Evolutionary conservation across 2,329 filamentous ascomycete genomes (phyloP).

Genomic region (Botryotinia narcissicola): DNA sequence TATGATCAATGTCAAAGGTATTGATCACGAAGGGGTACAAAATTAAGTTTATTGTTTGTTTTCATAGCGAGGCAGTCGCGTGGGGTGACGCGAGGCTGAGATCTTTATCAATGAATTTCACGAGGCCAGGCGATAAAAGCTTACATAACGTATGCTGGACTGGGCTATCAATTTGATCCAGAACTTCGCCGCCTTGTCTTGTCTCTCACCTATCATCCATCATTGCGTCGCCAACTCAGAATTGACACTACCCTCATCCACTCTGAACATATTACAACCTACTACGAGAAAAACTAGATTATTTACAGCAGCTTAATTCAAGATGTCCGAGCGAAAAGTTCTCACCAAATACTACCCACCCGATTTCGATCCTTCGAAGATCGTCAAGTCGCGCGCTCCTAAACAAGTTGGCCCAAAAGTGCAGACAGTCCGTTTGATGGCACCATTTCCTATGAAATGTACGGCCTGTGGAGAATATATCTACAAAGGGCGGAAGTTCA

Average conservation of each 20-base stretch:
- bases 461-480: slow-evolving; percentile 72
- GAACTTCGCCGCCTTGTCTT: slow-evolving; percentile 5
- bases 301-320: slow-evolving; percentile 17
- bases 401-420: slow-evolving; percentile 75
- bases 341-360: slow-evolving; percentile 65
- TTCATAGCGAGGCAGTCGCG: slow-evolving; percentile 8
- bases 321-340: slow-evolving; percentile 86
- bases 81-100: slow-evolving; percentile 23
- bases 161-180: not conserved
- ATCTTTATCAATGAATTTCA: not conserved
- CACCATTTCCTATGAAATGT: slow-evolving; percentile 79
- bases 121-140: not conserved
- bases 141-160: not conserved
- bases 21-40: not conserved
- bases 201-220: not conserved
- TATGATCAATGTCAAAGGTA: not conserved
- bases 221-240: slow-evolving; percentile 1
- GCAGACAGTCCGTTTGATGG: slow-evolving; percentile 87
- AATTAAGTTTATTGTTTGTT: slow-evolving; percentile 8
- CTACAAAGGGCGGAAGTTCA: slow-evolving; percentile 93
- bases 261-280: not conserved
- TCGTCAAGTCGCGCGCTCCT: slow-evolving; percentile 66
- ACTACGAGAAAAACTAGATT: not conserved
- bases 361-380: slow-evolving; percentile 83
- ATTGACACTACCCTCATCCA: not conserved